Conservation (phyloP, 768 basidiomycete species). For the Tylopilus sp. region DNA sequence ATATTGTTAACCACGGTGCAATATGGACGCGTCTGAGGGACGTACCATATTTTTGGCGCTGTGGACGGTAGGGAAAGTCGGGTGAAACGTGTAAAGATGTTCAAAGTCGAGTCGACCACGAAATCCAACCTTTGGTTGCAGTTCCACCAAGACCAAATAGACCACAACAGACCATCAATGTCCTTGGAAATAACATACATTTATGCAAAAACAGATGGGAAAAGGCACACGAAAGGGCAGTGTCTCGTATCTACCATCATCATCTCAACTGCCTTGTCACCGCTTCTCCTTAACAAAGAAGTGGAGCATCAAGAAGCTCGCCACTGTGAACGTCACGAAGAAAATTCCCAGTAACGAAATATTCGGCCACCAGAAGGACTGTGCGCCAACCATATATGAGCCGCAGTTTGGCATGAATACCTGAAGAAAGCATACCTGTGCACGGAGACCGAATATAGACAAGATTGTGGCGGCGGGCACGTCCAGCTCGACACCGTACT, state of each 20-base stretch:
- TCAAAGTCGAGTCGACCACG: slow-evolving; percentile 2
- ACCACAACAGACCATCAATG: slow-evolving; percentile 7
- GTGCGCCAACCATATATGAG: slow-evolving; percentile 4
- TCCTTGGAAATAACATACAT: background rate
- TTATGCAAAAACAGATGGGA: background rate
- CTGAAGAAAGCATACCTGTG: slow-evolving; percentile 55
- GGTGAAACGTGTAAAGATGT: slow-evolving; percentile 7
- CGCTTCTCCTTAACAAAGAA: slow-evolving; percentile 82
- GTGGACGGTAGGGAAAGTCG: slow-evolving; percentile 1
- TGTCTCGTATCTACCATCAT: background rate
- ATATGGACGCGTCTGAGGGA: slow-evolving; percentile 8
- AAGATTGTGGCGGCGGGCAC: slow-evolving; percentile 95
- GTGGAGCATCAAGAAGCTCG: slow-evolving; percentile 78
- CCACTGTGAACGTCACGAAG: slow-evolving; percentile 74
- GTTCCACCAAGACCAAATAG: slow-evolving; percentile 23
- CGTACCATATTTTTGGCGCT: slow-evolving; percentile 24
- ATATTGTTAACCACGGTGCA: slow-evolving; percentile 1
- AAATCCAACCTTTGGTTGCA: background rate
- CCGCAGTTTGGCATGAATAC: background rate
- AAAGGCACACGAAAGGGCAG: background rate
- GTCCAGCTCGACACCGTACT: slow-evolving; percentile 97
- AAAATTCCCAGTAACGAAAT: slow-evolving; percentile 81
- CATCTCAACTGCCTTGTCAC: slow-evolving; percentile 13
- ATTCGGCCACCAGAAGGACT: slow-evolving; percentile 99
- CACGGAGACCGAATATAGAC: slow-evolving; percentile 87